Conservation (phyloP, 495 filamentous ascomycete species). For the Annulohypoxylon nitens region DNA sequence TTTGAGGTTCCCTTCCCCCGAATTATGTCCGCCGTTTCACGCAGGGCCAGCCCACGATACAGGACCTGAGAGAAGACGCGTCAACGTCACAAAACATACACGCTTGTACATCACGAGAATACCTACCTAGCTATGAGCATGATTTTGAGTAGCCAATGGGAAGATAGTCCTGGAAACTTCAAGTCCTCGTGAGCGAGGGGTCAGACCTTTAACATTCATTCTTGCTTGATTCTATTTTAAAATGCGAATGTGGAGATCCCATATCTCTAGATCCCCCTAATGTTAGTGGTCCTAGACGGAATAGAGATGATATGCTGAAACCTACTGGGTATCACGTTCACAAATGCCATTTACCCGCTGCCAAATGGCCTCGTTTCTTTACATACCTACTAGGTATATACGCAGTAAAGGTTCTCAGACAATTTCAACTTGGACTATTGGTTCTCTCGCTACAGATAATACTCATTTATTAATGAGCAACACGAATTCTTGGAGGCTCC, state of each 20-base stretch:
- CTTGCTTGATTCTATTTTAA: not conserved
- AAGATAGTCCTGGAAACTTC: not conserved
- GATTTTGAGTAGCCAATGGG: not conserved
- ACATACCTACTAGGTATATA: not conserved
- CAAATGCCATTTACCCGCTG: not conserved
- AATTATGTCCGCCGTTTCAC: constrained; percentile 12
- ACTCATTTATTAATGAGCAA: not conserved
- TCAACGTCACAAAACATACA: not conserved
- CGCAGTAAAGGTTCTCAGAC: not conserved
- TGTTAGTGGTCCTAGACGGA: not conserved
- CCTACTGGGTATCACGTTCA: not conserved
- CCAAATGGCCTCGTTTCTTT: not conserved
- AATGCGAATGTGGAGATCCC: not conserved
- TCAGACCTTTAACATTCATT: not conserved
- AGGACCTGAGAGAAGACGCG: not conserved
- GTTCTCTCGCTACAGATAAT: not conserved
- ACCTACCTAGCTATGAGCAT: not conserved
- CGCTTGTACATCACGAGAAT: too few species aligned
- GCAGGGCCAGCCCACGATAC: not conserved
- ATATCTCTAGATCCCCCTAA: not conserved
- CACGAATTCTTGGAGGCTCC: not conserved
- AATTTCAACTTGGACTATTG: not conserved
- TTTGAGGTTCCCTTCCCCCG: not conserved
- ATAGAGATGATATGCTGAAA: not conserved
- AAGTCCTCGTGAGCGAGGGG: not conserved